Base-by-base conservation (phyloP, 257 asterid genomes). In the Nicotiana obtusifolia region DNA sequence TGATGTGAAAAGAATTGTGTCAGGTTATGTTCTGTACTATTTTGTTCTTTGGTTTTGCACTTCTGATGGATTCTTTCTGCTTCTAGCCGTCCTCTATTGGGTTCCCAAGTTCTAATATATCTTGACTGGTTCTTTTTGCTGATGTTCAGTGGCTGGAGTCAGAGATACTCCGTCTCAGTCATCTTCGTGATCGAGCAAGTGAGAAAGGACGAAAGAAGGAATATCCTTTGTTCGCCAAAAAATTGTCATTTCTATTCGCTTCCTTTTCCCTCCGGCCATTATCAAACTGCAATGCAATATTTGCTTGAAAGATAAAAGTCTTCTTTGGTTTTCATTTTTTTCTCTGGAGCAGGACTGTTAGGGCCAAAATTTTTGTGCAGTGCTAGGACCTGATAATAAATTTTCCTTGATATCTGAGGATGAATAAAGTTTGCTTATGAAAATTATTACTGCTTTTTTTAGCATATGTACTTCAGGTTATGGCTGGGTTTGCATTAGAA, bases 151-250 rank as follows among this genome's bases (percentile, higher is more conserved):
- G 98, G 99, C 90, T 96, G 90, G 99, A 96, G 86, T 85, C 98
- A 71, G 98, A 96, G 90, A 83, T 84, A 73, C 68, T 86, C 88
- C 93, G 99, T 88, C 93, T 96, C 80, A 87, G 93, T 86, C 98
- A 96, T 92, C 98, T 96, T 84, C 93, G 99, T 87, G 99, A 96
- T 86, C 92, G 99, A 35, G 99, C 99, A 68, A 96, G 99, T 84
- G 99, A 94, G 85, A 83, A 89, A 87, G 99, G 99, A 84, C 99
- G 92, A 67, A 90, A 94, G 84, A 96, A 96, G 78, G 98, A 94
- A 96, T 96, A 94, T 96, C 99, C 98, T 96, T 94, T 87, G 41
- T 80, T 22, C 31, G 35, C 81, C 41, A 37, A 65, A 20, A 81
- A 41, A 64, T 47, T 83, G 67, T 73, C 62, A 15, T 44, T 49